These are phyloP conservation scores for Heritiera littoralis DNA, from an alignment of 345 rosid genomes.

Conservation along the genomic window DNA sequence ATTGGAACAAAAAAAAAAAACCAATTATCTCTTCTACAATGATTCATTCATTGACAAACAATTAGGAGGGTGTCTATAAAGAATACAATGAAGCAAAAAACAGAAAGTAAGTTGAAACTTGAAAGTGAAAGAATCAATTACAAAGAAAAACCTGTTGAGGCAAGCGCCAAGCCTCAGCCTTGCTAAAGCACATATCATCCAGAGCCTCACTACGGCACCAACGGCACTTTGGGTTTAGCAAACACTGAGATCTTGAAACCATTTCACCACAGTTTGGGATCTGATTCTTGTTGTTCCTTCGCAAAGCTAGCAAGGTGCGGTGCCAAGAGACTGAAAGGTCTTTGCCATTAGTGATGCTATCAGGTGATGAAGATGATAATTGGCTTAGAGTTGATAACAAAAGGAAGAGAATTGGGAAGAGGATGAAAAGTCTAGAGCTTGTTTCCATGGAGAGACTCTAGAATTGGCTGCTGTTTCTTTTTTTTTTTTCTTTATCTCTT, in stretches of 20 bases:
- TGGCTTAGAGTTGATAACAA: conserved; percentile 10
- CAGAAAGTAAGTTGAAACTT: not conserved
- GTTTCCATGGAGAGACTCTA: conserved; percentile 25
- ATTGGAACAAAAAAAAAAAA: not conserved
- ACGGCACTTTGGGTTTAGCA: conserved; percentile 51
- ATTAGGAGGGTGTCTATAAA: not conserved
- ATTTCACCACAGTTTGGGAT: conserved; percentile 56
- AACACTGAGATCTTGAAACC: conserved; percentile 63
- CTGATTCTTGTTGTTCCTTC: conserved; percentile 39
- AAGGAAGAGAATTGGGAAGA: conserved; percentile 27
- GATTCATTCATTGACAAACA: not conserved
- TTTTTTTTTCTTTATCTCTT: not conserved
- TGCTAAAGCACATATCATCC: conserved; percentile 70
- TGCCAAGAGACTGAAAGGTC: conserved; percentile 15
- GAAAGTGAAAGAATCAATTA: conserved; percentile 27
- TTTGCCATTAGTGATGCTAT: not conserved
- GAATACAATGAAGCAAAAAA: not conserved
- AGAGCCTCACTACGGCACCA: conserved; percentile 87
- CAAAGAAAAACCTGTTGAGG: conserved; percentile 76
- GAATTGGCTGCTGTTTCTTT: not conserved
- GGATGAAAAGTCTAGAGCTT: conserved; percentile 24
- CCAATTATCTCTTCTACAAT: not conserved
- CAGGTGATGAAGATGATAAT: conserved; percentile 3
- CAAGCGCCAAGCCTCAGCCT: conserved; percentile 64
- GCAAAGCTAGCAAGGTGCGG: conserved; percentile 37